phyloP scores from a whole-genome alignment of 805 yeast genomes.

The Spathaspora passalidarum region DNA sequence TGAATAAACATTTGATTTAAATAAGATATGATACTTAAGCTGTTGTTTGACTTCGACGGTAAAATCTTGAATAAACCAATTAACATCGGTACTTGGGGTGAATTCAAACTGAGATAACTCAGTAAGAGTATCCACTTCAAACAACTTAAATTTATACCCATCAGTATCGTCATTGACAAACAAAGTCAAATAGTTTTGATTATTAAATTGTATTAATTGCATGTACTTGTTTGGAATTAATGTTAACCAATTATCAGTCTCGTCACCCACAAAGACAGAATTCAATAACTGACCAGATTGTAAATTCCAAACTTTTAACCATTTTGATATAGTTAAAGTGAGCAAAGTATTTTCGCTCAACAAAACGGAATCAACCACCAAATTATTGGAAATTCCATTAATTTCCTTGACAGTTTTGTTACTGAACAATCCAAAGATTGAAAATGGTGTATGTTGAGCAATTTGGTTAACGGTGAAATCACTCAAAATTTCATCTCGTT shows the following conservation, averaged over 20 bases:
- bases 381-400: conserved; percentile 10
- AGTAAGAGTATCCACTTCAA: conserved; percentile 15
- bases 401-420: conserved; percentile 12
- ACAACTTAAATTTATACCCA: conserved; percentile 20
- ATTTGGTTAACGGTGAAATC: conserved; percentile 48
- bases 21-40: conserved; percentile 37
- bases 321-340: conserved; percentile 54
- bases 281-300: conserved; percentile 24
- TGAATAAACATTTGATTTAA: conserved; percentile 64
- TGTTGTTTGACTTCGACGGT: conserved; percentile 1
- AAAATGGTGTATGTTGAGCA: conserved; percentile 43
- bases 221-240: conserved; percentile 30
- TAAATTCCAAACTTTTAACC: conserved; percentile 60
- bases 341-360: conserved; percentile 25
- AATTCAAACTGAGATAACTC: conserved; percentile 10
- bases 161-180: conserved; percentile 10
- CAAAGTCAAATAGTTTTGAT: conserved; percentile 8
- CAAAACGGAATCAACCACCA: background rate
- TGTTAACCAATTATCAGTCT: conserved; percentile 21
- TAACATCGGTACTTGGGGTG: background rate
- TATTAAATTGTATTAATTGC: conserved; percentile 12
- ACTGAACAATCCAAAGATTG: conserved; percentile 26
- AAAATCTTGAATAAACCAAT: conserved; percentile 48
- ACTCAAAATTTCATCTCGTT: conserved; percentile 28
- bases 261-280: conserved; percentile 12